Evolutionary conservation across 164 flowering plant species (phyloP), one percentile per base, ranked within the genome.

Genomic region (Litsea cubeba): DNA sequence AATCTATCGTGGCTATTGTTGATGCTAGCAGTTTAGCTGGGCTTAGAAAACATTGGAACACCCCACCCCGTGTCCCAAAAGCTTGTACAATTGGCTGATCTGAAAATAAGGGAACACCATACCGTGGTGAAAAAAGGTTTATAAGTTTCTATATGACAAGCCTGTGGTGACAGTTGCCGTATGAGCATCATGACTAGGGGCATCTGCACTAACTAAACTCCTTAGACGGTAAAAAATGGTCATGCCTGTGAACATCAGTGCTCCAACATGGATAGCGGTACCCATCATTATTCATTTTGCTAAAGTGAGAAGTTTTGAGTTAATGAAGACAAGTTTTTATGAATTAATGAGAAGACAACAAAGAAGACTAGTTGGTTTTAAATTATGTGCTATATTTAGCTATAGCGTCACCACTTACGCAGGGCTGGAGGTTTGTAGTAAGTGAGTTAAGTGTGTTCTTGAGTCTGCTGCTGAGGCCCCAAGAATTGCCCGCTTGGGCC

Each of bases 41-140:
- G n/a, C n/a, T 95, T 3, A 86, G 99, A 62, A 91, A 83, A 74
- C 84, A 89, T 74, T 95, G 99, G 99, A 84, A n/a, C n/a, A 88
- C 68, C 86, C n/a, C n/a, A 85, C 20, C 28, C 82, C 18, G 65
- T 95, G 71, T 96, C 99, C 69, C 62, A 17, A 0, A 98, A 91
- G 71, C 80, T 91, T 26, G 80, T 82, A 77, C 82, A 84, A 62
- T 75, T 85, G 77, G 85, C 87, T 26, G 88, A 79, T 62, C 77
- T 23, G 92, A 78, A 77, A 70, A 23, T 28, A 81, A 84, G n/a
- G 83, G 66, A n/a, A 88, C 80, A 23, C 24, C 26, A 26, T 26
- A 26, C 28, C 17, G 51, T 24, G 1, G 25, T 24, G 25, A 1
- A 24, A 0, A 24, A 24, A 24, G 25, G 25, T 24, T 24, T 24